These are phyloP conservation scores for Albophoma yamanashiensis DNA, from an alignment of 2,329 filamentous ascomycete species.

Conservation along the genomic window DNA sequence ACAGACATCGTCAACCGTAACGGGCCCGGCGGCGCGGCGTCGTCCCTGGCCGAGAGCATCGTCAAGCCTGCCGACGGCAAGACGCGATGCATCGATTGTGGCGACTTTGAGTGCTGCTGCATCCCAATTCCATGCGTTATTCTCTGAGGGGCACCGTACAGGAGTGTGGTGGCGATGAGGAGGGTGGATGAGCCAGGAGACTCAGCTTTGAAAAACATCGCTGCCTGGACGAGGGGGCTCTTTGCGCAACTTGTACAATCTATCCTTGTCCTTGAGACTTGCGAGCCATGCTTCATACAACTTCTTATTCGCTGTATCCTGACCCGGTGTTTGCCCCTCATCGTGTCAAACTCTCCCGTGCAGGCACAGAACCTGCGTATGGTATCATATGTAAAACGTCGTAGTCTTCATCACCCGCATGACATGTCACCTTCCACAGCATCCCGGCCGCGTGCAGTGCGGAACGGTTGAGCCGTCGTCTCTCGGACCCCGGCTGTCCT, in stretches of 20 bases:
- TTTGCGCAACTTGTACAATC: neutral
- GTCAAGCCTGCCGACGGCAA: constrained; percentile 36
- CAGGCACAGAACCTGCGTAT: neutral
- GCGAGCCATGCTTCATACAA: neutral
- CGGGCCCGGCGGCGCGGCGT: constrained; percentile 36
- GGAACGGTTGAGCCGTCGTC: neutral
- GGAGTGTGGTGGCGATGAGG: neutral
- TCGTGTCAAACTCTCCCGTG: neutral
- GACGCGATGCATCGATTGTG: constrained; percentile 39
- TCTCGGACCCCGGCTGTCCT: neutral
- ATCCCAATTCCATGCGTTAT: constrained; percentile 40
- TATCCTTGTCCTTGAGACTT: neutral
- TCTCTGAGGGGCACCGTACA: constrained; percentile 23
- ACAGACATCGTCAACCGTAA: constrained; percentile 19
- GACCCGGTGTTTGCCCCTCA: neutral
- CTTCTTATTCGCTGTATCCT: neutral
- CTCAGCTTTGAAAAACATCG: neutral
- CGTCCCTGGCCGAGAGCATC: constrained; percentile 37
- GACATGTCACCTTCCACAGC: neutral
- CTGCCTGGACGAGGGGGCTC: neutral
- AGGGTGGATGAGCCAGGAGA: neutral
- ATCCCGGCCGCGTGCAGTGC: neutral
- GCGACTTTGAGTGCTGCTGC: constrained; percentile 42
- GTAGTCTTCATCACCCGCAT: neutral
- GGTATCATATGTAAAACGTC: neutral